phyloP scores from a whole-genome alignment of 2,329 filamentous ascomycete species.

The Trichophyton equinum region DNA sequence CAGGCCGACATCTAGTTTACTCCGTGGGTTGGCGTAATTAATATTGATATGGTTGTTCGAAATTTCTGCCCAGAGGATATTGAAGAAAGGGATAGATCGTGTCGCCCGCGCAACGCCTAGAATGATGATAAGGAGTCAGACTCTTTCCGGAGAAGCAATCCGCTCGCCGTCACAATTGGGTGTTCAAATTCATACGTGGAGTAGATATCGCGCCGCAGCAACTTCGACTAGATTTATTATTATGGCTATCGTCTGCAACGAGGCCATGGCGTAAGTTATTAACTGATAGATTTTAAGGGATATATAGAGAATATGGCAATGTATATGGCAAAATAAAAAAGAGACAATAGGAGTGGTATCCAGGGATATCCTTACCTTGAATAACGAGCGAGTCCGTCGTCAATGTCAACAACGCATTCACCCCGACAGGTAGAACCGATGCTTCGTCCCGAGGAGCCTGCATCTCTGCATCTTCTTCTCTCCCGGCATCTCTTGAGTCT shows the following conservation, averaged over 20 bases:
- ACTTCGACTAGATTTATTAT: conserved; percentile 36
- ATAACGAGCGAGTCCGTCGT: conserved; percentile 49
- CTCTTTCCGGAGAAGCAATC: neutral
- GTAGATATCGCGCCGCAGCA: conserved; percentile 36
- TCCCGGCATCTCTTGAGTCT: neutral
- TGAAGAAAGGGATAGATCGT: conserved; percentile 59
- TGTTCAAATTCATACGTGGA: conserved; percentile 1
- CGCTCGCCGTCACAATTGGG: neutral
- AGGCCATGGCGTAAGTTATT: neutral
- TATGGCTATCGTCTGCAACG: conserved; percentile 41
- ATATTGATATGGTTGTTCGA: conserved; percentile 51
- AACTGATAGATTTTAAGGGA: neutral
- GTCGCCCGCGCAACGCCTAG: neutral
- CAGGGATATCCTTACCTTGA: conserved; percentile 33
- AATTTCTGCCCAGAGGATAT: conserved; percentile 70
- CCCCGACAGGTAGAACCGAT: conserved; percentile 41
- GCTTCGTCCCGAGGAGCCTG: neutral
- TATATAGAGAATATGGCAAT: neutral
- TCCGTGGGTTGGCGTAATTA: conserved; percentile 53
- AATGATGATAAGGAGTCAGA: neutral
- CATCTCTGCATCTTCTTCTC: neutral
- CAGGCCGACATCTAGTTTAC: conserved; percentile 49
- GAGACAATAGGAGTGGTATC: neutral
- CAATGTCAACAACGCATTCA: conserved; percentile 48
- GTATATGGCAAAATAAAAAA: neutral